Conservation (phyloP, 2,329 filamentous ascomycete genomes). For the Ophiostoma triangulosporum region DNA sequence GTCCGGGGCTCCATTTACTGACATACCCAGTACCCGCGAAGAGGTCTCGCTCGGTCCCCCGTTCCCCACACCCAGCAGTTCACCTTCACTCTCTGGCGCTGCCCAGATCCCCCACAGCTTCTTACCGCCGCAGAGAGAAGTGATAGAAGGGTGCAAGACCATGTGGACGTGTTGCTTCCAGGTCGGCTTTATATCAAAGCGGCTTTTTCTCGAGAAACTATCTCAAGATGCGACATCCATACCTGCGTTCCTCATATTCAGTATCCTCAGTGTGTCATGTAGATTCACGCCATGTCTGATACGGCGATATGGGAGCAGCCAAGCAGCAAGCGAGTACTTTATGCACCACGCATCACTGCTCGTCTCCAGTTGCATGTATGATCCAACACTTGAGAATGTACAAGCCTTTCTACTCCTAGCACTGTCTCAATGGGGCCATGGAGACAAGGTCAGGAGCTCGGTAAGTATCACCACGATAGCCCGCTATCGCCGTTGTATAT, state of each 20-base stretch:
- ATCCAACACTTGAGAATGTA: constrained; percentile 16
- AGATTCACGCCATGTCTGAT: constrained; percentile 8
- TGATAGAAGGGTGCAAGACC: constrained; percentile 16
- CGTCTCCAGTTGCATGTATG: constrained; percentile 17
- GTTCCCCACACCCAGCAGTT: background rate
- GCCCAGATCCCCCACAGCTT: background rate
- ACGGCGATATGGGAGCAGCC: constrained; percentile 14
- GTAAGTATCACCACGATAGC: constrained; percentile 11
- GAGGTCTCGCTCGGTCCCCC: background rate
- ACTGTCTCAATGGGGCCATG: constrained; percentile 23
- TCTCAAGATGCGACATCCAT: constrained; percentile 8
- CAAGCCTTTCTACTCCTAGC: constrained; percentile 20
- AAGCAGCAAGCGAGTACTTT: constrained; percentile 17
- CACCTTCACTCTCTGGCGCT: background rate
- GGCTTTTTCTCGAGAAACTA: constrained; percentile 18
- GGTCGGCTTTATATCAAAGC: constrained; percentile 19
- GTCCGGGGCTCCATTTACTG: background rate
- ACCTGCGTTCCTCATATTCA: constrained; percentile 15
- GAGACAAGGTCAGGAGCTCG: constrained; percentile 19
- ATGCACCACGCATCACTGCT: constrained; percentile 12
- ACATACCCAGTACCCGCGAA: background rate
- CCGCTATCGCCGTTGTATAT: background rate
- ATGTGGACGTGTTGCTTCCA: constrained; percentile 19
- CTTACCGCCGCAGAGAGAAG: constrained; percentile 11
- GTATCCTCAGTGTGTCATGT: constrained; percentile 8